phyloP scores from a whole-genome alignment of 208 protist genomes.

The Polymyxa betae region DNA sequence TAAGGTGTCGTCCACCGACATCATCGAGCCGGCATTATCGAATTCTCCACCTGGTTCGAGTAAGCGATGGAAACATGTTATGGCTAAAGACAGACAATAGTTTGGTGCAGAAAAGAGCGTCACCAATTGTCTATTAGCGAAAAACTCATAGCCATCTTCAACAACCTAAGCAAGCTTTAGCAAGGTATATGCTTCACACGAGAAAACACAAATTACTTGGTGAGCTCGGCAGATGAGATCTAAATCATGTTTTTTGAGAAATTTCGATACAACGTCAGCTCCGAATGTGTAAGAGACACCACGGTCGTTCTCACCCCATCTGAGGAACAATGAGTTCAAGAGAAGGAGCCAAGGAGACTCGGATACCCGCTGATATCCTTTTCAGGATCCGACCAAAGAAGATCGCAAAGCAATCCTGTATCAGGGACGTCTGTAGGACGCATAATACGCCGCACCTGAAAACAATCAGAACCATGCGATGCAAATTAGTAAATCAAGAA shows the following conservation, averaged over 20 bases:
- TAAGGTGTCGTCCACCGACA: conserved; percentile 75
- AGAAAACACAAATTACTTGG: conserved; percentile 79
- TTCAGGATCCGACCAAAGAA: conserved; percentile 98
- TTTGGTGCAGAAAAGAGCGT: conserved; percentile 99
- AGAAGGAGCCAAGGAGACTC: background rate
- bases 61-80: background rate
- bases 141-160: conserved; percentile 95
- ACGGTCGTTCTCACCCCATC: conserved; percentile 95
- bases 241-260: conserved; percentile 97
- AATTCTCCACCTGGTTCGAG: conserved; percentile 88
- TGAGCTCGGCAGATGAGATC: conserved; percentile 98
- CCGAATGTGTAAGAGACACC: conserved; percentile 98
- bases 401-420: conserved; percentile 96
- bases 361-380: conserved; percentile 80
- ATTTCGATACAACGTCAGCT: conserved; percentile 93
- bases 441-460: conserved; percentile 90
- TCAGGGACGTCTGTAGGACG: conserved; percentile 98
- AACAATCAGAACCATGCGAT: background rate
- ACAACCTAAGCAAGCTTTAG: conserved; percentile 66
- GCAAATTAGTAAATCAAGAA: background rate
- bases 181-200: background rate
- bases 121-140: conserved; percentile 96
- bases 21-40: conserved; percentile 98
- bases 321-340: background rate
- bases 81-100: conserved; percentile 84